Percentiles rank a stretch among this genome's conserved stretches.
phyloP scores from a whole-genome alignment of 306 rosid species.

The Alnus rubra region DNA sequence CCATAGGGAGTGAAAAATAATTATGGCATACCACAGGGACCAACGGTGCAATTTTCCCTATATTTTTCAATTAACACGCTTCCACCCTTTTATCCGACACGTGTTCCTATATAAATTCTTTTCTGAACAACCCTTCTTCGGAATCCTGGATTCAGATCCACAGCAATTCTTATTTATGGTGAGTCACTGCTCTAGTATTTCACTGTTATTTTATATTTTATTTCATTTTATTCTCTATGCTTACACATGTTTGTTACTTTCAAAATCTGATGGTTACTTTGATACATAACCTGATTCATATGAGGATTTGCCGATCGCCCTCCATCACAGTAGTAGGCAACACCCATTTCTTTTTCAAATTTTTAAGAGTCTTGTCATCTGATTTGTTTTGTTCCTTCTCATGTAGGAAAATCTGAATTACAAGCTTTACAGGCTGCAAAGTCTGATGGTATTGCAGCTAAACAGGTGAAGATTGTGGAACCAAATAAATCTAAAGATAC shows the following conservation, averaged over 20 bases:
- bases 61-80: too few species aligned
- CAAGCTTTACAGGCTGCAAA: slow-evolving; percentile 27
- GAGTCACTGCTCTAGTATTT: slow-evolving; percentile 38
- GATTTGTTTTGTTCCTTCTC: neutral
- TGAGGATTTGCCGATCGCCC: slow-evolving; percentile 25
- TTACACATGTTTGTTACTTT: slow-evolving; percentile 12
- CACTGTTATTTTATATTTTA: neutral
- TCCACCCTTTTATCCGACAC: too few species aligned
- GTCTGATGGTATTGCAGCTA: slow-evolving; percentile 25
- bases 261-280: slow-evolving; percentile 26
- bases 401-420: slow-evolving; percentile 28
- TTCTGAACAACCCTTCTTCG: too few species aligned
- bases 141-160: too few species aligned
- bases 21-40: too few species aligned
- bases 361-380: neutral
- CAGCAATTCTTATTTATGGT: slow-evolving; percentile 11
- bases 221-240: slow-evolving; percentile 12
- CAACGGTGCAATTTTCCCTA: too few species aligned
- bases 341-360: neutral
- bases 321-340: slow-evolving; percentile 38
- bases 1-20: too few species aligned
- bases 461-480: slow-evolving; percentile 37
- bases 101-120: too few species aligned
- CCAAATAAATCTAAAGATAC: slow-evolving; percentile 30
- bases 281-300: slow-evolving; percentile 32